Conservation (phyloP, 345 rosid species). For the Moricandia arvensis region DNA sequence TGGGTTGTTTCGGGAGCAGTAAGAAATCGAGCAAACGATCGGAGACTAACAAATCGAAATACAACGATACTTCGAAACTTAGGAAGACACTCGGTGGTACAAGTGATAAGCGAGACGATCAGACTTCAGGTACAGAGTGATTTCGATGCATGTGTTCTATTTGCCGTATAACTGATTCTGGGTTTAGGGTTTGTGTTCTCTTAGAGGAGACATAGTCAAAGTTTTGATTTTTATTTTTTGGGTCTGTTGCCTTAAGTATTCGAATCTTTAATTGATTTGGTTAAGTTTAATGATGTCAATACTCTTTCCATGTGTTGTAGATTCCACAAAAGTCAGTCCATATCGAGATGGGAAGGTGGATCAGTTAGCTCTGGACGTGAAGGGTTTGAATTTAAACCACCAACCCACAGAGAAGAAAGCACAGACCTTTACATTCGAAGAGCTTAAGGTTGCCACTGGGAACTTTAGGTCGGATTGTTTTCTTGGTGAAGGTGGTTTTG, state of each 20-base stretch:
- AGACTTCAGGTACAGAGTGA: conserved; percentile 45
- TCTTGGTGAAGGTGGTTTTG: conserved; percentile 91
- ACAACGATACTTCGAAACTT: conserved; percentile 18
- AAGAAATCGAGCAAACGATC: conserved; percentile 48
- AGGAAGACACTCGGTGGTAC: conserved; percentile 5
- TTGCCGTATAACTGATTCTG: conserved; percentile 2
- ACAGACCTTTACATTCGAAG: conserved; percentile 57
- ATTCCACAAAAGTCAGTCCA: conserved; percentile 47
- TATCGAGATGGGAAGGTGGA: conserved; percentile 43
- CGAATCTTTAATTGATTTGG: background rate
- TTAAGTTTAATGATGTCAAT: background rate
- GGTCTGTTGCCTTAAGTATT: background rate
- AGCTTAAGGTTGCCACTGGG: conserved; percentile 59
- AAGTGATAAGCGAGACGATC: conserved; percentile 32
- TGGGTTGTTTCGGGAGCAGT: conserved; percentile 68
- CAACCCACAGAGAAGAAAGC: conserved; percentile 50
- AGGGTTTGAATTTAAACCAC: conserved; percentile 49
- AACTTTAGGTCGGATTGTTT: conserved; percentile 66
- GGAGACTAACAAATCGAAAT: conserved; percentile 15
- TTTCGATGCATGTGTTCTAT: conserved; percentile 33
- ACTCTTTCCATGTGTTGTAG: conserved; percentile 35
- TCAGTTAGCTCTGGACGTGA: conserved; percentile 46
- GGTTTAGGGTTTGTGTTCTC: conserved; percentile 20
- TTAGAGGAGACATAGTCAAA: conserved; percentile 15
- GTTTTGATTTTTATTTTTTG: background rate